Evolutionary conservation across 2,329 filamentous ascomycete genomes (phyloP).

Genomic region (Leptographium lundbergii): DNA sequence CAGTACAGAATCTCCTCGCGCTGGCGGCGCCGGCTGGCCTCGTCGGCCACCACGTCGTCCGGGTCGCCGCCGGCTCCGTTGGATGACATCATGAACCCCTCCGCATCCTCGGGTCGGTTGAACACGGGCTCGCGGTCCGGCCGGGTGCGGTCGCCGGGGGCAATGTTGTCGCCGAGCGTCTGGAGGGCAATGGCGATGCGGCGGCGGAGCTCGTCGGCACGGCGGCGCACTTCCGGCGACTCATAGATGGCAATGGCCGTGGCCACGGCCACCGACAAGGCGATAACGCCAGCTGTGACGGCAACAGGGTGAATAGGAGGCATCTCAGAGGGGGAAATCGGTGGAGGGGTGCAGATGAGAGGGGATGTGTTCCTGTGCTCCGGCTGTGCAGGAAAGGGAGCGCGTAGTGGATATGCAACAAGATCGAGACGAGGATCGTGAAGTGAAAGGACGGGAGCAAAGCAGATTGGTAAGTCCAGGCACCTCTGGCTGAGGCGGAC

Average conservation of each 20-base stretch:
- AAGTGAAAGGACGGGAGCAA: background rate
- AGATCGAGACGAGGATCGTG: too few relatives aligned
- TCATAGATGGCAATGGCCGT: constrained; percentile 51
- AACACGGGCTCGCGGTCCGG: constrained; percentile 38
- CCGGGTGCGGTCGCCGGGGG: constrained; percentile 20
- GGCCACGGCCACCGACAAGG: constrained; percentile 43
- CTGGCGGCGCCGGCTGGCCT: constrained; percentile 46
- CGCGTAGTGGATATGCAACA: too few relatives aligned
- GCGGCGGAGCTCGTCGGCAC: constrained; percentile 47
- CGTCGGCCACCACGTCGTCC: constrained; percentile 45
- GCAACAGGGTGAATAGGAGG: constrained; percentile 42
- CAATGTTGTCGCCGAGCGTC: constrained; percentile 44
- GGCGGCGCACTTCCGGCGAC: constrained; percentile 48
- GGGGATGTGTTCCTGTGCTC: too few relatives aligned
- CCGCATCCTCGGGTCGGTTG: constrained; percentile 53
- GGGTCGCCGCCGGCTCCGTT: constrained; percentile 23
- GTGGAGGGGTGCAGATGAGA: background rate
- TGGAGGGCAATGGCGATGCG: constrained; percentile 48
- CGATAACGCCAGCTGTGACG: constrained; percentile 45
- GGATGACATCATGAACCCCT: constrained; percentile 47
- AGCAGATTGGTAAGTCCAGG: background rate
- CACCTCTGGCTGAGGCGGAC: background rate
- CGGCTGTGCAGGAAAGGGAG: too few relatives aligned
- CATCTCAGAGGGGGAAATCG: constrained; percentile 23
- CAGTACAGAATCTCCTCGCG: constrained; percentile 54